phyloP scores from a whole-genome alignment of 352 stramenopile genomes.

The Globisporangium ultimum region DNA sequence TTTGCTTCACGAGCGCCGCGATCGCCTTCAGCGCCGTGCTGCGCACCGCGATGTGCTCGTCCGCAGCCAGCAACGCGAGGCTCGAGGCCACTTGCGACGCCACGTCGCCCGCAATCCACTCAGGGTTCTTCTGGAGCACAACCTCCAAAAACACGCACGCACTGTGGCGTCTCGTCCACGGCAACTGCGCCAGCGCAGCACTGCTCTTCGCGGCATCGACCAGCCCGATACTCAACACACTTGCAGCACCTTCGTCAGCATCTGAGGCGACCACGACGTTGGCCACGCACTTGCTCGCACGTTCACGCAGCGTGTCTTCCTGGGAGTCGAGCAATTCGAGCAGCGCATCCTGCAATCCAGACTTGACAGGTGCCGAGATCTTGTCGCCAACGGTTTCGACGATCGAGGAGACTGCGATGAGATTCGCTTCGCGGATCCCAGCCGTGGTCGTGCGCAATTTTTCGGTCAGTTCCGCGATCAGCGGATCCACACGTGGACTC shows the following conservation, averaged over 20 bases:
- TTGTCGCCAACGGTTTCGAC: slow-evolving; percentile 68
- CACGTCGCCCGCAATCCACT: slow-evolving; percentile 25
- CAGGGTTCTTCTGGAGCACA: slow-evolving; percentile 45
- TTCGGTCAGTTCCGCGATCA: slow-evolving; percentile 94
- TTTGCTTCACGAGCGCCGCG: slow-evolving; percentile 50
- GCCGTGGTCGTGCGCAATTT: slow-evolving; percentile 61
- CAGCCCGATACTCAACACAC: slow-evolving; percentile 48
- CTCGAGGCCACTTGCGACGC: slow-evolving; percentile 20
- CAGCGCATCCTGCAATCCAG: slow-evolving; percentile 55
- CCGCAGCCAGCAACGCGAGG: slow-evolving; percentile 41
- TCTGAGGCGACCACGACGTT: slow-evolving; percentile 45
- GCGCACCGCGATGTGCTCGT: slow-evolving; percentile 69
- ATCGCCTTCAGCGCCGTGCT: slow-evolving; percentile 51
- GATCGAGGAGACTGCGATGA: slow-evolving; percentile 65
- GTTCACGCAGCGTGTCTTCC: slow-evolving; percentile 62
- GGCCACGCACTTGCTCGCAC: slow-evolving; percentile 68
- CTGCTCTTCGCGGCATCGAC: slow-evolving; percentile 21
- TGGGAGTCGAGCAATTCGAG: slow-evolving; percentile 58
- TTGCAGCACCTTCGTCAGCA: slow-evolving; percentile 26
- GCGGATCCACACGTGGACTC: slow-evolving; percentile 93
- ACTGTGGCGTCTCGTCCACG: slow-evolving; percentile 63
- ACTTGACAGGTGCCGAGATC: slow-evolving; percentile 49
- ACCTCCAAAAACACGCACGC: slow-evolving; percentile 51
- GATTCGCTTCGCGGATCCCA: slow-evolving; percentile 75
- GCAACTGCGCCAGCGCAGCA: slow-evolving; percentile 20